Base-by-base conservation (phyloP, 2,329 filamentous ascomycete species). In the Elsinoe perseae region DNA sequence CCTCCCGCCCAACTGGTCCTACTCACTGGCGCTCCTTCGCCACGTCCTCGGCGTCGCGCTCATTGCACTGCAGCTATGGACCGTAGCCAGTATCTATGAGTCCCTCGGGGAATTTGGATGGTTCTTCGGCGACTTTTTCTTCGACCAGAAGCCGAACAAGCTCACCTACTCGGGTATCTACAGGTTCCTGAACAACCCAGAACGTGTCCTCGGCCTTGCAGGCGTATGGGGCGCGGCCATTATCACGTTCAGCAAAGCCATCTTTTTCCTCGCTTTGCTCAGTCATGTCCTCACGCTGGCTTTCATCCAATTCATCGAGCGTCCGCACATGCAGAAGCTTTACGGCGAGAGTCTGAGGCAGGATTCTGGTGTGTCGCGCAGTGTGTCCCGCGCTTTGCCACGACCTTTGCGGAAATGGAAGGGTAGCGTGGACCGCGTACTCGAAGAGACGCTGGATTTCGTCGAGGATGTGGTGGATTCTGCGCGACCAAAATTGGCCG, bases 91-190 rank as follows among this genome's bases (percentile, higher is more conserved):
- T 70, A 91, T 97, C 63, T 95, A 97, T 70, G 90, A 96, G 52
- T 95, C 89, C 1, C 82, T 98, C 0, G 93, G 93, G 57, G 93
- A 98, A 67, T 98, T 97, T 66, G 93, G 93, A 64, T 98, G 92
- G 92, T 97, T 97, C 77, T 97, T 91, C 67, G 93, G 93, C 16
- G 93, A 98, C 69, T 98, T 97, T 76, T 97, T 98, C 78, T 96
- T 93, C 68, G 89, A 96, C 60, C 86, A 89, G 44, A 82, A 85
- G 9, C 85, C 86, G 10, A 25, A 52, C 48, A 95, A 93, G 72
- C 78, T 97, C 60, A 97, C 89, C 0, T 98, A 98, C 72, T 90
- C 87, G 63, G 95, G 92, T 60, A 98, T 98, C 65, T 98, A 98
- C 71, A 89, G 93, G 48, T 98, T 95, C 73, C 77, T 98, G 62